Base-by-base conservation (phyloP, 2,329 filamentous ascomycete species). In the Raffaelea arxii region DNA sequence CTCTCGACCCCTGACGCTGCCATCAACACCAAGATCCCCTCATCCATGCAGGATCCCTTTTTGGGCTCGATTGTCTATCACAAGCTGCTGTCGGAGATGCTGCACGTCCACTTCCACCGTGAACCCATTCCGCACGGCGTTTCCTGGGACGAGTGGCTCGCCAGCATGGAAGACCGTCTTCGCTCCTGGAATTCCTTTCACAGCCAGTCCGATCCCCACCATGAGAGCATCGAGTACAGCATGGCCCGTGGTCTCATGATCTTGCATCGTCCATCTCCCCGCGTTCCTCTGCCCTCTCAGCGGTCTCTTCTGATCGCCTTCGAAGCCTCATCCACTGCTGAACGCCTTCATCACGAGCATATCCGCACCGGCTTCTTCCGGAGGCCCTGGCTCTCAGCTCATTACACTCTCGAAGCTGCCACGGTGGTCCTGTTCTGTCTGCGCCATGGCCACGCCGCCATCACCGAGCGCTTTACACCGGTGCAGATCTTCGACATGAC, bases 401-500 rank as follows among this genome's bases (percentile, higher is more conserved):
- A 53, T 42, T 49, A 48, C 41, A 50, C 49, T 2, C 41, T 50
- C 7, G 51, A 53, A 30, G 51, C 49, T 1, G 51, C 51, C 25
- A 50, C 49, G 0, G 46, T 61, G 11, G 54, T 61, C 2, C 51
- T 62, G 3, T 61, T 59, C 41, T 61, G 59, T 38, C 51, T 62
- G 25, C 54, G 59, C 6, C 56, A 61, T 45, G 58, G 56, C 43
- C 57, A 56, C 41, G 52, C 55, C n/a, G 55, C 55, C 22, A 60
- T 62, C 36, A 52, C 50, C 4, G 51, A 53, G n/a, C 52, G 54
- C 14, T 59, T 58, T 49, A 54, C 40, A 9, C 45, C 58, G 2
- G 51, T 56, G n/a, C 49, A 60, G 24, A 58, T 61, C 23, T 61
- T 61, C 41, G 58, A 61, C 36, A 58, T 58, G 50, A 57, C 59